phyloP scores from a whole-genome alignment of 2,329 filamentous ascomycete species.

The Alternaria burnsii region DNA sequence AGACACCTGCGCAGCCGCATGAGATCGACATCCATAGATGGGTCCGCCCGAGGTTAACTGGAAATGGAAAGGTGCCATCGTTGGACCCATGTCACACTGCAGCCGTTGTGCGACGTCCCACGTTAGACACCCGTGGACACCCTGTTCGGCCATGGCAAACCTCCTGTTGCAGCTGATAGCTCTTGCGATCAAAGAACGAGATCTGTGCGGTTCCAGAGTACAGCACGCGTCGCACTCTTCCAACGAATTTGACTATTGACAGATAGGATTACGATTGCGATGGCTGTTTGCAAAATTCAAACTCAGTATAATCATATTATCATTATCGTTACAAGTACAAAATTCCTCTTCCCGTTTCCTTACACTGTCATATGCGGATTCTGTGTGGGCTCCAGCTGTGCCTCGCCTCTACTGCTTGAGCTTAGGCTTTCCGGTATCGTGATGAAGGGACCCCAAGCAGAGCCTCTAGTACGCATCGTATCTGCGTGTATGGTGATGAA shows the following conservation, averaged over 20 bases:
- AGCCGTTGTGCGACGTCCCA: constrained; percentile 16
- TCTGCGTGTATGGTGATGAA: constrained; percentile 15
- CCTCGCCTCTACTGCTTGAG: constrained; percentile 32
- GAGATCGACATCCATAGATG: constrained; percentile 9
- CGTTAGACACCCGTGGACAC: constrained; percentile 3
- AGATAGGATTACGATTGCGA: neutral
- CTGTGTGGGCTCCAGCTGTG: constrained; percentile 22
- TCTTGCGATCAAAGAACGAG: neutral
- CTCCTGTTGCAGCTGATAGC: neutral
- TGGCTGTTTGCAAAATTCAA: neutral
- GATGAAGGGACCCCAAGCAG: constrained; percentile 45
- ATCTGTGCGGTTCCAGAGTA: neutral
- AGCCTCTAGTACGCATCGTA: constrained; percentile 23
- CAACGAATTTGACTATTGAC: neutral
- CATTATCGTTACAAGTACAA: constrained; percentile 10
- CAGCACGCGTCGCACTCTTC: neutral
- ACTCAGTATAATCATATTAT: neutral
- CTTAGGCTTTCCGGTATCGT: constrained; percentile 45
- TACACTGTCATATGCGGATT: constrained; percentile 28
- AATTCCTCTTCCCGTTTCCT: neutral
- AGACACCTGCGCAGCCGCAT: constrained; percentile 10
- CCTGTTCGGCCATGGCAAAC: neutral
- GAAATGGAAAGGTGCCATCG: constrained; percentile 14
- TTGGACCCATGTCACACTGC: constrained; percentile 10
- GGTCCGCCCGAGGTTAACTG: constrained; percentile 4